phyloP scores from a whole-genome alignment of 2,329 filamentous ascomycete genomes.

The Beauveria sp. region DNA sequence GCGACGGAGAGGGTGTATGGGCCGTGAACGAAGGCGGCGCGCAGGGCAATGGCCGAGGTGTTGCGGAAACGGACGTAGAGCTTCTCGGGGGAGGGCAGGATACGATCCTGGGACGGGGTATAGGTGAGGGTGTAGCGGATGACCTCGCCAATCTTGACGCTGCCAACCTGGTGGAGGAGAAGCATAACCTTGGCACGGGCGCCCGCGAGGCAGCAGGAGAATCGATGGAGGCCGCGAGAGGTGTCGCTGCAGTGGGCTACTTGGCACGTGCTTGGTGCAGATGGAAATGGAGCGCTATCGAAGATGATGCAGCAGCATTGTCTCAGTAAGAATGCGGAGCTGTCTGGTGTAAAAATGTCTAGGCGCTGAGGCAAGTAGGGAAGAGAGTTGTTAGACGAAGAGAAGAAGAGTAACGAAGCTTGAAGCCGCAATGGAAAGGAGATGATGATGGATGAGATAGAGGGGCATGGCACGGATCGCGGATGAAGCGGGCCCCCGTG shows the following conservation, averaged over 20 bases:
- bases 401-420: neutral
- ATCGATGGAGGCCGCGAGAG: neutral
- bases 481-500: constrained; percentile 8
- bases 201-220: constrained; percentile 2
- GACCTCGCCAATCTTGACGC: constrained; percentile 89
- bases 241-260: neutral
- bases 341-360: neutral
- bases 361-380: neutral
- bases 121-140: constrained; percentile 90
- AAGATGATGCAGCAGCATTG: neutral
- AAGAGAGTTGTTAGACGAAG: neutral
- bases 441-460: neutral
- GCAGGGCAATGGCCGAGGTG: constrained; percentile 79
- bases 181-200: constrained; percentile 54
- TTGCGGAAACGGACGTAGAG: constrained; percentile 88
- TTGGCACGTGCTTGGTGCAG: constrained; percentile 10
- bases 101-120: constrained; percentile 79
- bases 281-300: neutral
- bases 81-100: constrained; percentile 74
- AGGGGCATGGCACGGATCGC: neutral
- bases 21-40: constrained; percentile 92
- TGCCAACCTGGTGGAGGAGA: constrained; percentile 82
- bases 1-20: constrained; percentile 87
- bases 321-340: neutral
- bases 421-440: neutral